phyloP scores from a whole-genome alignment of 495 filamentous ascomycete species.

The Hypoxylon intermedium region DNA sequence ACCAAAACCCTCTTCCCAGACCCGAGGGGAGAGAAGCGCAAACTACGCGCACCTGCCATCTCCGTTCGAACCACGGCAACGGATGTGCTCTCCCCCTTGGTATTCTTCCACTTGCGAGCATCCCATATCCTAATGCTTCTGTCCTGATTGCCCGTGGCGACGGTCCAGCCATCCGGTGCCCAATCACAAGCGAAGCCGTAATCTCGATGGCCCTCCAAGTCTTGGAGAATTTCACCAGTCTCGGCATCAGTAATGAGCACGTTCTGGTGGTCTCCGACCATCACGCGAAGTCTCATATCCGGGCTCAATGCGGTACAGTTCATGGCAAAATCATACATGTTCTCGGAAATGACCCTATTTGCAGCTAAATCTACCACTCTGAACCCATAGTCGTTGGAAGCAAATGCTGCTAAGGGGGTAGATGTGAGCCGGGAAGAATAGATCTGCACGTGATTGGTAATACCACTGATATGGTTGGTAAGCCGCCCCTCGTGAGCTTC shows the following conservation, averaged over 20 bases:
- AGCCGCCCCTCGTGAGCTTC: conserved; percentile 67
- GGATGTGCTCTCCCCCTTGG: conserved; percentile 50
- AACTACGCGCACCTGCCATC: conserved; percentile 76
- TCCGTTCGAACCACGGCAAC: conserved; percentile 73
- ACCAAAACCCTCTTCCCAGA: conserved; percentile 75
- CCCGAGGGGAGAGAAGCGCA: conserved; percentile 84
- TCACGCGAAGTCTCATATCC: conserved; percentile 77
- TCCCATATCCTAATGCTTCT: conserved; percentile 86
- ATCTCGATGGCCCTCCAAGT: conserved; percentile 75
- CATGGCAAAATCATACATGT: conserved; percentile 70
- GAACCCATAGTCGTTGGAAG: conserved; percentile 81
- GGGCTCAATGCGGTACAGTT: conserved; percentile 87
- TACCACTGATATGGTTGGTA: conserved; percentile 71
- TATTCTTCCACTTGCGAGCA: conserved; percentile 71
- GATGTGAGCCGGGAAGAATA: conserved; percentile 65
- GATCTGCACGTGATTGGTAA: conserved; percentile 87
- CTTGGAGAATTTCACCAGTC: conserved; percentile 54
- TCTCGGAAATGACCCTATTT: conserved; percentile 67
- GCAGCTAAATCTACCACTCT: conserved; percentile 77
- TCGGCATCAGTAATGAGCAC: conserved; percentile 60
- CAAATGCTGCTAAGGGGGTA: conserved; percentile 74
- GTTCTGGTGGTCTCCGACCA: conserved; percentile 65
- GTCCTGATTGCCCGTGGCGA: conserved; percentile 93
- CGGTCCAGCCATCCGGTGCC: conserved; percentile 85
- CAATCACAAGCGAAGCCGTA: conserved; percentile 91